These are phyloP conservation scores for Theileria luwenshuni DNA, from an alignment of 169 alveolate species.

Conservation along the genomic window DNA sequence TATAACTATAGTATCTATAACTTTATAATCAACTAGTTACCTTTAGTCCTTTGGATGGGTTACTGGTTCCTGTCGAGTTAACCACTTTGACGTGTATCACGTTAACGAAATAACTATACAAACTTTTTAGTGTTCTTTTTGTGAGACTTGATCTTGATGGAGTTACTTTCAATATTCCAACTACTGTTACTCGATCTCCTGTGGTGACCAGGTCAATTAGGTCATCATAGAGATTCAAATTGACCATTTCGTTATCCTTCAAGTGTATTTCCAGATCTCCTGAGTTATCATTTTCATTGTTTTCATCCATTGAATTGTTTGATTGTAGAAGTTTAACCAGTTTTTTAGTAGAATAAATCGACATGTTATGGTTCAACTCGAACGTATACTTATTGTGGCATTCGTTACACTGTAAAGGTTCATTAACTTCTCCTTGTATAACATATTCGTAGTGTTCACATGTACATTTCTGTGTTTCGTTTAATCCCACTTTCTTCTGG, in stretches of 20 bases:
- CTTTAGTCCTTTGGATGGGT: conserved; percentile 26
- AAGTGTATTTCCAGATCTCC: conserved; percentile 18
- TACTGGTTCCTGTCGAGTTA: conserved; percentile 60
- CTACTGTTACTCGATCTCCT: conserved; percentile 96
- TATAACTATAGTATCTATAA: conserved; percentile 28
- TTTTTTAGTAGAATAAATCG: conserved; percentile 92
- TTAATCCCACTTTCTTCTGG: conserved; percentile 77
- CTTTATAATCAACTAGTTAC: conserved; percentile 5
- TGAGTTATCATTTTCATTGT: conserved; percentile 22
- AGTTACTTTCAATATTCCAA: conserved; percentile 94
- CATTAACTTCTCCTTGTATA: conserved; percentile 93
- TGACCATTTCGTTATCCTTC: conserved; percentile 13
- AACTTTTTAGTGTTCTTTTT: conserved; percentile 87
- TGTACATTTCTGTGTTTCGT: conserved; percentile 81
- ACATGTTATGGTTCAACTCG: conserved; percentile 91
- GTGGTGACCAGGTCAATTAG: conserved; percentile 93
- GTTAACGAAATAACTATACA: conserved; percentile 92
- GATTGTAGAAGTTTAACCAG: conserved; percentile 93
- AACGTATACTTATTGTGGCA: conserved; percentile 91
- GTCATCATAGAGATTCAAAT: conserved; percentile 92
- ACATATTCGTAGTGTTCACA: conserved; percentile 85
- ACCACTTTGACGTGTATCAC: conserved; percentile 85
- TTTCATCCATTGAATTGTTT: conserved; percentile 75
- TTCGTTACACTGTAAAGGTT: conserved; percentile 91
- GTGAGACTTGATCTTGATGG: conserved; percentile 89